A percentile compares a stretch with the other conserved stretches of the same genome.
Evolutionary conservation across 805 yeast genomes (phyloP).

Genomic region (Lipomyces lipofer): DNA sequence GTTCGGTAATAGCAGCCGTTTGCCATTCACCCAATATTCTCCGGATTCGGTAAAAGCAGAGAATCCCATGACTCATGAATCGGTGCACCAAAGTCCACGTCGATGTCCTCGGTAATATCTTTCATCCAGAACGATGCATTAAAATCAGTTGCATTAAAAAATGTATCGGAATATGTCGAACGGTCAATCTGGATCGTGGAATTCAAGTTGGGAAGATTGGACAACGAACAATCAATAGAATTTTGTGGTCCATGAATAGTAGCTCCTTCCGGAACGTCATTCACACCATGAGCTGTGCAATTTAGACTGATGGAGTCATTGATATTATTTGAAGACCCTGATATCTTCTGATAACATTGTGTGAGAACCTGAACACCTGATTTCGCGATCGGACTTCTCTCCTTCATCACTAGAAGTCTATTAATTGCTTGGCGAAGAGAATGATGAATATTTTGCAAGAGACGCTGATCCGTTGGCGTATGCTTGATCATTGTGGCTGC

Average conservation of each 20-base stretch:
- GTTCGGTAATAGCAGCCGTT: neutral
- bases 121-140: neutral
- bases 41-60: neutral
- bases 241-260: neutral
- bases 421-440: conserved; percentile 1
- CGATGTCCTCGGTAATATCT: neutral
- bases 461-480: conserved; percentile 1
- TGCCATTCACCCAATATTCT: neutral
- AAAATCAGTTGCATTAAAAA: neutral
- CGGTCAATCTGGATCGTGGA: neutral
- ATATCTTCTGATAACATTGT: neutral
- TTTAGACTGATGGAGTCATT: neutral
- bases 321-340: neutral
- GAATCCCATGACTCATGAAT: neutral
- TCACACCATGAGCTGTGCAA: neutral
- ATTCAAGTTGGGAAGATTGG: neutral
- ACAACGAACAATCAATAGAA: neutral
- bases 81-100: neutral
- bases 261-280: neutral
- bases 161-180: neutral
- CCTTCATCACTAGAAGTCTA: neutral
- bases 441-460: neutral
- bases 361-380: neutral
- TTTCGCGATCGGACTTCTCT: neutral
- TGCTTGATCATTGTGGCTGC: neutral